Percentiles rank a stretch among this genome's conserved stretches.
phyloP scores from a whole-genome alignment of 495 filamentous ascomycete genomes.

The Aspergillus sclerotioniger region DNA sequence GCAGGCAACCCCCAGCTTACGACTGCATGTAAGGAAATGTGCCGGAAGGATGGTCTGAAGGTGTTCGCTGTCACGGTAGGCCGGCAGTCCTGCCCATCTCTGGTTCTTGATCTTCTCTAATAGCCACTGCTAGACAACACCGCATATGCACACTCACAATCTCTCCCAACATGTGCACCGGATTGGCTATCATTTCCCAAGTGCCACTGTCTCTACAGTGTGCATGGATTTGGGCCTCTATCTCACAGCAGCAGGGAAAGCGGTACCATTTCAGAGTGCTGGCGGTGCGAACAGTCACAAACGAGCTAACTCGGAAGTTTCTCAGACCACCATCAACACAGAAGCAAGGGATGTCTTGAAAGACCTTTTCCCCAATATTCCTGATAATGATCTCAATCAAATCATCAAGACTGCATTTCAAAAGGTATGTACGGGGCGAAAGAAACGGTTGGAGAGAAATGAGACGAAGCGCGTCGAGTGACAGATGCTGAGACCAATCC shows the following conservation, averaged over 20 bases:
- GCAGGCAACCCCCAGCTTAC: conserved; percentile 76
- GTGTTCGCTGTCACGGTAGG: conserved; percentile 80
- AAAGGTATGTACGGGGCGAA: conserved; percentile 55
- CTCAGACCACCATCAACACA: conserved; percentile 64
- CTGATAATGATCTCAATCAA: conserved; percentile 67
- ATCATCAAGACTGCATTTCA: conserved; percentile 83
- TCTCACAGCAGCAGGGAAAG: conserved; percentile 44
- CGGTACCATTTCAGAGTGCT: conserved; percentile 33
- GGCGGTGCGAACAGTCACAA: conserved; percentile 12
- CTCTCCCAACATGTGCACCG: conserved; percentile 69
- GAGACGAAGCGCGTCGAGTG: neutral
- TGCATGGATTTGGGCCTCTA: conserved; percentile 46
- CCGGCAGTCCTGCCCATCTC: conserved; percentile 19
- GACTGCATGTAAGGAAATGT: conserved; percentile 74
- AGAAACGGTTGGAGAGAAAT: neutral
- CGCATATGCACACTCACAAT: conserved; percentile 46
- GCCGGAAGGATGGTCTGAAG: conserved; percentile 61
- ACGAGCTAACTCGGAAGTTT: conserved; percentile 30
- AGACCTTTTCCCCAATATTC: conserved; percentile 86
- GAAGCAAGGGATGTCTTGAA: conserved; percentile 71
- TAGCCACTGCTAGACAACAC: conserved; percentile 36
- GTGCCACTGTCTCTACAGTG: conserved; percentile 51
- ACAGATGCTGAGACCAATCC: conserved; percentile 15
- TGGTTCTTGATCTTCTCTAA: conserved; percentile 20
- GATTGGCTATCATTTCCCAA: conserved; percentile 76